These are phyloP conservation scores for Sanguinoderma infundibulare DNA, from an alignment of 1,284 basidiomycete species.

Conservation along the genomic window DNA sequence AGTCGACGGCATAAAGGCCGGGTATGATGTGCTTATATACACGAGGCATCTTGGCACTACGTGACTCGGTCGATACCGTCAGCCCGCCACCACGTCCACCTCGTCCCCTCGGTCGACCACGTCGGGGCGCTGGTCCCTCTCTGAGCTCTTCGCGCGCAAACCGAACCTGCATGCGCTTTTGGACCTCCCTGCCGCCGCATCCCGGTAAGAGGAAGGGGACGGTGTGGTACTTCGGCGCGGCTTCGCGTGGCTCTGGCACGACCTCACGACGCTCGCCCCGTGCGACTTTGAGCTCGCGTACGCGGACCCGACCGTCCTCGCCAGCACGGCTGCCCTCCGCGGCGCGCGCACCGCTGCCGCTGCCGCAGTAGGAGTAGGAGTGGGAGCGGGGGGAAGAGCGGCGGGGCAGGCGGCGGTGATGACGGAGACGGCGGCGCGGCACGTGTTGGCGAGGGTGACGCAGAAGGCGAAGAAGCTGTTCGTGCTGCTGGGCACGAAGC, in stretches of 20 bases:
- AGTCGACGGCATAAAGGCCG: too few relatives aligned
- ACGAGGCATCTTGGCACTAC: too few relatives aligned
- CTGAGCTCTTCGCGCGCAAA: conserved; percentile 61
- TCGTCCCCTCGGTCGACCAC: conserved; percentile 86
- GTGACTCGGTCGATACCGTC: too few relatives aligned
- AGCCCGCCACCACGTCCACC: conserved; percentile 80
- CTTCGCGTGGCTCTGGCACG: conserved; percentile 89
- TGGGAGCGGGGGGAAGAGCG: conserved; percentile 35
- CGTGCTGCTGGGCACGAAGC: conserved; percentile 64
- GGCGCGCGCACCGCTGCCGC: conserved; percentile 15
- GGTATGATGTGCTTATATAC: too few relatives aligned
- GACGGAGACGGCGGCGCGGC: conserved; percentile 81
- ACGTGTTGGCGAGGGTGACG: conserved; percentile 87
- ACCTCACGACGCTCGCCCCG: conserved; percentile 80
- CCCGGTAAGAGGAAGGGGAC: conserved; percentile 17
- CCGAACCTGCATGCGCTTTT: conserved; percentile 25
- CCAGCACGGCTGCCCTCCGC: conserved; percentile 48
- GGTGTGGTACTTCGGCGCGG: conserved; percentile 54
- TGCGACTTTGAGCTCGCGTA: conserved; percentile 82
- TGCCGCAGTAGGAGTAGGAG: conserved; percentile 19
- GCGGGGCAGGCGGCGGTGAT: conserved; percentile 43
- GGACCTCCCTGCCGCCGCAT: conserved; percentile 14
- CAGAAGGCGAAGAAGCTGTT: conserved; percentile 85
- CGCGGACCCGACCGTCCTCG: conserved; percentile 66
- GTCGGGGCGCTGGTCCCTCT: conserved; percentile 78